Conservation (phyloP, 805 yeast species). For the Ogataea nitratoaversa region DNA sequence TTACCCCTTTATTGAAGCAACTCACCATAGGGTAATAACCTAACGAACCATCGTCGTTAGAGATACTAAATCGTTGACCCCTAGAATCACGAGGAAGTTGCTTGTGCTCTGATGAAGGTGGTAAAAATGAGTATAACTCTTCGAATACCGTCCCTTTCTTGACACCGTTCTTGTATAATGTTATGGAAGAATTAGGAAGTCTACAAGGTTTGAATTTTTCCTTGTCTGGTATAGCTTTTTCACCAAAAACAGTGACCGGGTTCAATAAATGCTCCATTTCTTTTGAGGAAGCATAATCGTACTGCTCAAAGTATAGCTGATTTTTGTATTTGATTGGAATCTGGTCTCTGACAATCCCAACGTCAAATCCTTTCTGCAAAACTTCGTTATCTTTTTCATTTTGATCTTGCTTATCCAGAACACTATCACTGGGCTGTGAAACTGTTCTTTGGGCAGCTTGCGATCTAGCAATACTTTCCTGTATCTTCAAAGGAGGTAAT, state of each 20-base stretch:
- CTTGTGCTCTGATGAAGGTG: slow-evolving; percentile 63
- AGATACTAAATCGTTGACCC: slow-evolving; percentile 18
- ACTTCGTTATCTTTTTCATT: too few species aligned
- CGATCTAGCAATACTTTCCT: slow-evolving; percentile 36
- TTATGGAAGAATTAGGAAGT: slow-evolving; percentile 54
- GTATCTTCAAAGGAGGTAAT: slow-evolving; percentile 53
- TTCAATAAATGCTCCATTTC: slow-evolving; percentile 70
- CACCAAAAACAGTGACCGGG: slow-evolving; percentile 70
- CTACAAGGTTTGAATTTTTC: slow-evolving; percentile 44
- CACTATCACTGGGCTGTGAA: slow-evolving; percentile 23
- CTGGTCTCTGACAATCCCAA: slow-evolving; percentile 69
- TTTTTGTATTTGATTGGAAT: slow-evolving; percentile 81
- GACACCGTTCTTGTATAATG: slow-evolving; percentile 75
- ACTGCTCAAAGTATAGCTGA: slow-evolving; percentile 76
- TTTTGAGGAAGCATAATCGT: slow-evolving; percentile 68
- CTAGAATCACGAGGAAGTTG: slow-evolving; percentile 25
- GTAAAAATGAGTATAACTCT: slow-evolving; percentile 68
- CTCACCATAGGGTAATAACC: slow-evolving; percentile 93
- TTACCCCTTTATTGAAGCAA: slow-evolving; percentile 74
- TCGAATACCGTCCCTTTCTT: slow-evolving; percentile 61
- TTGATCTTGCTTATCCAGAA: too few species aligned
- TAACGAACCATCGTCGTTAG: slow-evolving; percentile 72
- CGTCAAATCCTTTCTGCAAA: background rate
- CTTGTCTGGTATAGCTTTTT: slow-evolving; percentile 53
- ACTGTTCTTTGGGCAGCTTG: slow-evolving; percentile 31